These are phyloP conservation scores for Dendrobium huoshanense DNA, from an alignment of 106 monocot species.

Conservation along the genomic window DNA sequence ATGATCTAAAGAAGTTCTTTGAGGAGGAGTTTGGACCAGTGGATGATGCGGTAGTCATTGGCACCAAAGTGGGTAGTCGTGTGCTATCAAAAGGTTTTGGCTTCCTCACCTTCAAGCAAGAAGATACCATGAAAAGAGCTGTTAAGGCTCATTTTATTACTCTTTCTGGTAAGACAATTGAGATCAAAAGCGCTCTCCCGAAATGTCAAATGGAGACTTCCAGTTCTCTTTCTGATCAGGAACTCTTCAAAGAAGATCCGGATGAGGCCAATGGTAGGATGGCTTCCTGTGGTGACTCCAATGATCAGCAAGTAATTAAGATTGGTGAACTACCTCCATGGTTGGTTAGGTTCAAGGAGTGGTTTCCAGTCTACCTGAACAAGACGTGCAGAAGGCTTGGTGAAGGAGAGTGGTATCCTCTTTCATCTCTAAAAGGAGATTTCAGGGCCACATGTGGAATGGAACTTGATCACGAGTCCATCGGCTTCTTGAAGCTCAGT, in stretches of 20 bases:
- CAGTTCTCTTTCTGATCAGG: not conserved
- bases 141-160: constrained; percentile 19
- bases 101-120: constrained; percentile 25
- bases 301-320: not conserved
- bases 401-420: constrained; percentile 30
- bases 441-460: constrained; percentile 34
- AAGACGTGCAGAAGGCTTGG: constrained; percentile 10
- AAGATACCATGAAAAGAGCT: constrained; percentile 12
- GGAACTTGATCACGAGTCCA: constrained; percentile 34
- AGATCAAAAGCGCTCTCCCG: constrained; percentile 22
- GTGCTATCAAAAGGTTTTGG: constrained; percentile 28
- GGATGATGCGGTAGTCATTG: constrained; percentile 23
- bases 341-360: constrained; percentile 30
- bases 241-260: not conserved
- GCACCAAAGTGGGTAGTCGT: not conserved
- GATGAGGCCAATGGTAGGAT: not conserved
- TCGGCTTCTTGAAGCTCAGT: constrained; percentile 37
- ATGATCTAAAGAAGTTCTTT: constrained; percentile 25
- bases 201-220: not conserved
- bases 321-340: constrained; percentile 16
- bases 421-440: constrained; percentile 38
- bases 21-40: constrained; percentile 30
- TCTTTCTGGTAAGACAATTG: constrained; percentile 27
- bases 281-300: not conserved
- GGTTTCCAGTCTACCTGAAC: constrained; percentile 29